Percentiles rank a stretch among this genome's conserved stretches.
phyloP scores from a whole-genome alignment of 2,329 filamentous ascomycete species.

The Stachybotrys elegans region DNA sequence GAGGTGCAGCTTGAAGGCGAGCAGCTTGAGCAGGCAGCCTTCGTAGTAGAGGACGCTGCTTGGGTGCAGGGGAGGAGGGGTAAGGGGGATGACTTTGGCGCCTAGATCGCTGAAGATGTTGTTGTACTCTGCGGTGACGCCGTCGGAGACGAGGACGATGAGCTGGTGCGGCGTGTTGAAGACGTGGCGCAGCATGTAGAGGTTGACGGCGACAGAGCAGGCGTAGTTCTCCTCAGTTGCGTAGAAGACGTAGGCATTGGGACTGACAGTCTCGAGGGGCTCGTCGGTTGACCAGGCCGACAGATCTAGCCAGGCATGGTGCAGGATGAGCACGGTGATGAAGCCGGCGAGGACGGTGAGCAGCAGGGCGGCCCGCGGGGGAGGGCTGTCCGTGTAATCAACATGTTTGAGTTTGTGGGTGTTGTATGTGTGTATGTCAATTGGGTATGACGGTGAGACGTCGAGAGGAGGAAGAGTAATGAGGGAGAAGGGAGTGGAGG shows the following conservation, averaged over 20 bases:
- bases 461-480: no score
- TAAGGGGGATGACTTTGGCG: constrained; percentile 8
- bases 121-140: constrained; percentile 9
- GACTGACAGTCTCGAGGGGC: no score
- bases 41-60: constrained; percentile 6
- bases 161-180: constrained; percentile 9
- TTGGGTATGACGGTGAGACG: no score
- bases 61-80: constrained; percentile 8
- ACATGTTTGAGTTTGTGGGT: no score
- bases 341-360: no score
- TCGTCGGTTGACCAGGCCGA: no score
- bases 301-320: no score
- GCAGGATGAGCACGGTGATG: no score
- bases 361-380: no score
- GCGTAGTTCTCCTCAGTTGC: constrained; percentile 12
- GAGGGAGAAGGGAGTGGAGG: no score
- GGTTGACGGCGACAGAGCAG: constrained; percentile 12
- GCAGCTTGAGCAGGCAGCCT: constrained; percentile 12
- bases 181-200: constrained; percentile 7
- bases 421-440: no score
- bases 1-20: constrained; percentile 12
- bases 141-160: constrained; percentile 8
- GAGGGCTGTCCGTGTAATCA: no score
- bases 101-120: constrained; percentile 5
- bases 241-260: constrained; percentile 14